Percentiles rank a stretch among this genome's conserved stretches.
Evolutionary conservation across 495 filamentous ascomycete species (phyloP).

Genomic region (Xylaria nigripes): DNA sequence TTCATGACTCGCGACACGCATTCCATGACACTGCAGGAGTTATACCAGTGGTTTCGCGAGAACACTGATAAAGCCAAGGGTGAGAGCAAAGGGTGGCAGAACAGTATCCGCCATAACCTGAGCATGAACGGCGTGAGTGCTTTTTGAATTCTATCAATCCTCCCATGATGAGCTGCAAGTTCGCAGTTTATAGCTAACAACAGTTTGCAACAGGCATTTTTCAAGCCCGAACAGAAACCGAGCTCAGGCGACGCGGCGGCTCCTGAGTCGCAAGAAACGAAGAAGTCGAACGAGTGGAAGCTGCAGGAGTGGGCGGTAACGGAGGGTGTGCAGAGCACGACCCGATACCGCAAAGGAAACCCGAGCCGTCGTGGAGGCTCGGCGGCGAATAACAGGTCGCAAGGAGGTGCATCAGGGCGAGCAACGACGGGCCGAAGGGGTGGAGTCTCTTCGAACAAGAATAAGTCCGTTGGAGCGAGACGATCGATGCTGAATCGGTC

Average conservation of each 20-base stretch:
- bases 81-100: conserved; percentile 78
- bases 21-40: conserved; percentile 71
- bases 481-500: background rate
- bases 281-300: conserved; percentile 37
- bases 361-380: conserved; percentile 8
- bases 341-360: conserved; percentile 38
- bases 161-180: background rate
- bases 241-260: conserved; percentile 4
- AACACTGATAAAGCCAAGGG: conserved; percentile 69
- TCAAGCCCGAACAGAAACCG: conserved; percentile 30
- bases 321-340: conserved; percentile 39
- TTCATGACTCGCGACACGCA: conserved; percentile 56
- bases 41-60: conserved; percentile 83
- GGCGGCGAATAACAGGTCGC: background rate
- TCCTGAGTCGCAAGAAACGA: conserved; percentile 12
- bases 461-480: conserved; percentile 10
- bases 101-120: conserved; percentile 92
- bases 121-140: conserved; percentile 88
- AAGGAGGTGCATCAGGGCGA: conserved; percentile 3
- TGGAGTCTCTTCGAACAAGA: conserved; percentile 10
- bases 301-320: conserved; percentile 32
- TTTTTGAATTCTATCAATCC: background rate
- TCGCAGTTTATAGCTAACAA: conserved; percentile 3
- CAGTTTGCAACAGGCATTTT: conserved; percentile 31
- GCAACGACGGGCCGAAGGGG: conserved; percentile 16